phyloP scores from a whole-genome alignment of 139 green algal species.

The Coelastrella sp. region DNA sequence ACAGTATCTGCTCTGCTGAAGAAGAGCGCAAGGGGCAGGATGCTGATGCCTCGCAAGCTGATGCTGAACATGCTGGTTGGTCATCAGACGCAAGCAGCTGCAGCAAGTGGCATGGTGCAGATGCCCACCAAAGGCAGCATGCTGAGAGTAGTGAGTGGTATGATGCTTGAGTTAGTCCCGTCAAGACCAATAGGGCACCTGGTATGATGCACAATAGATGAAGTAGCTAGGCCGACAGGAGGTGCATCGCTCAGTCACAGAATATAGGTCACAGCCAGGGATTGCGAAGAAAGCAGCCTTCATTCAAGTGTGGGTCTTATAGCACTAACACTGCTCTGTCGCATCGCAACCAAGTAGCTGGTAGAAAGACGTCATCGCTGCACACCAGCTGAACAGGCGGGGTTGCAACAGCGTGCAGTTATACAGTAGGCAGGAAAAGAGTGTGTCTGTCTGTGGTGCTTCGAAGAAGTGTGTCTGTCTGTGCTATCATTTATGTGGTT shows the following conservation, averaged over 20 bases:
- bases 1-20: neutral
- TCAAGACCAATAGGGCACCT: neutral
- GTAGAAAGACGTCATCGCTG: too few relatives aligned
- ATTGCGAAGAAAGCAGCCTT: too few relatives aligned
- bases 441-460: too few relatives aligned
- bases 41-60: neutral
- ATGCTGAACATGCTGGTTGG: neutral
- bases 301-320: too few relatives aligned
- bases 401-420: too few relatives aligned
- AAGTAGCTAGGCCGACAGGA: neutral
- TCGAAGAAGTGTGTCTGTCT: neutral
- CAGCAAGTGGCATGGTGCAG: neutral
- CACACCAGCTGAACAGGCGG: too few relatives aligned
- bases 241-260: neutral
- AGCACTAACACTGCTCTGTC: too few relatives aligned
- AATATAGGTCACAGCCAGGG: too few relatives aligned
- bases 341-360: too few relatives aligned
- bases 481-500: neutral
- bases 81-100: neutral
- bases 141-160: constrained; percentile 3
- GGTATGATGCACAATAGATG: neutral
- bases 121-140: neutral
- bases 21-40: neutral
- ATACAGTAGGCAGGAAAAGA: too few relatives aligned
- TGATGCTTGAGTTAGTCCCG: neutral